Base-by-base conservation (phyloP, 225 moss, liverwort and hornwort species). In the Lunularia cruciata region DNA sequence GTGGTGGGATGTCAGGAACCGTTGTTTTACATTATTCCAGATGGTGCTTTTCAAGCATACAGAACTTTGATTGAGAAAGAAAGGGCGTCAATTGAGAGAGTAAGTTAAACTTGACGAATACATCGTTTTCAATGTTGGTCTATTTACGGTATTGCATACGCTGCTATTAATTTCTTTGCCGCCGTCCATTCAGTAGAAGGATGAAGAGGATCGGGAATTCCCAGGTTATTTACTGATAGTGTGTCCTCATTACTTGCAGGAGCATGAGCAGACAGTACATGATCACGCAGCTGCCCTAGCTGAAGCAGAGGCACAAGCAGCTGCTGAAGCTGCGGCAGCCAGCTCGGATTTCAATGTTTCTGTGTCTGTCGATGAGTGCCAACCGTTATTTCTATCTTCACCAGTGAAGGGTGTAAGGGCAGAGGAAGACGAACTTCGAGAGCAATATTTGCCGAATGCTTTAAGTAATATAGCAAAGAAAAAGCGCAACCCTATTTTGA, bases 401-500 rank as follows among this genome's bases (percentile, higher is more conserved):
- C 80, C 77, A 20, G 68, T 45, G 11, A 77, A 75, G 66, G 80
- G 61, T 16, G 12, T 69, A 19, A 71, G 71, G 56, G 80, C 64
- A 68, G 83, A 83, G 62, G 83, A 79, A 49, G 83, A 82, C 36
- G 83, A 94, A 33, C 73, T 83, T 40, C 82, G 85, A 69, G 67
- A 72, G 52, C 81, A 81, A 36, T 87, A 75, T 42, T 58, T 80
- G 61, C 67, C 74, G 19, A 79, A 83, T 65, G 75, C 79, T 38
- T 39, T 70, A 69, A 68, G 85, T 60, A 77, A 67, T 33, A 88
- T 88, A 69, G 82, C 90, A 15, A 90, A 88, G 67, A 94, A 94
- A 66, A 88, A 94, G 43, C 83, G 90, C 11, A 90, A 88, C 82
- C 90, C 83, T 57, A 76, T 87, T 48, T 40, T 81, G 15, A 94